Percentiles rank a stretch among this genome's conserved stretches.
These are phyloP conservation scores for Entomortierella parvispora DNA, from an alignment of 192 early-diverging fungal species.

Conservation along the genomic window DNA sequence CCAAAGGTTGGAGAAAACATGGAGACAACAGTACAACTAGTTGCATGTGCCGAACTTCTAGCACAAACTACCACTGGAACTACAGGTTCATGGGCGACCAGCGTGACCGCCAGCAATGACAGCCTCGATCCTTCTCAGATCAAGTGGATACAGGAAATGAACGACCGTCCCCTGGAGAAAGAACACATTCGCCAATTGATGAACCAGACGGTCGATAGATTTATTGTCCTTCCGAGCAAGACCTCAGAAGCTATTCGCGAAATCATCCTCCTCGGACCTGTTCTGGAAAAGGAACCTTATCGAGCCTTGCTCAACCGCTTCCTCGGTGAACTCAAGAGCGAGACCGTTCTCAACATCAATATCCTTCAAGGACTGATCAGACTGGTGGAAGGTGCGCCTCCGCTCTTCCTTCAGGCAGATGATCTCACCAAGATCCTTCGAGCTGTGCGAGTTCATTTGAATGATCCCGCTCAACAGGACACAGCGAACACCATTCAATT, in stretches of 20 bases:
- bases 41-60: too few relatives aligned
- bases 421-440: conserved; percentile 12
- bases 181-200: neutral
- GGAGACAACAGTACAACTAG: too few relatives aligned
- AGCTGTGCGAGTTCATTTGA: neutral
- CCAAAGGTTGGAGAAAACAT: too few relatives aligned
- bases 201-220: neutral
- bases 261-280: neutral
- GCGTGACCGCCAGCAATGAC: too few relatives aligned
- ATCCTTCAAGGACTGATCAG: neutral
- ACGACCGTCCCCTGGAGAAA: neutral
- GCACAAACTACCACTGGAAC: too few relatives aligned
- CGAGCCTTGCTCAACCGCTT: neutral
- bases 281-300: neutral
- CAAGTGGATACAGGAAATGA: neutral
- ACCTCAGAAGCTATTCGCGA: neutral
- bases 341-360: neutral
- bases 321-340: neutral
- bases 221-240: neutral
- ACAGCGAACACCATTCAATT: neutral
- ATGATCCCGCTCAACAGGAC: neutral
- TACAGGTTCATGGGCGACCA: too few relatives aligned
- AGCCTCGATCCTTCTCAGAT: neutral
- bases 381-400: neutral
- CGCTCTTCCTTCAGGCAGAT: neutral